Conservation (phyloP, 306 rosid genomes). For the Erythrophleum fordii region DNA sequence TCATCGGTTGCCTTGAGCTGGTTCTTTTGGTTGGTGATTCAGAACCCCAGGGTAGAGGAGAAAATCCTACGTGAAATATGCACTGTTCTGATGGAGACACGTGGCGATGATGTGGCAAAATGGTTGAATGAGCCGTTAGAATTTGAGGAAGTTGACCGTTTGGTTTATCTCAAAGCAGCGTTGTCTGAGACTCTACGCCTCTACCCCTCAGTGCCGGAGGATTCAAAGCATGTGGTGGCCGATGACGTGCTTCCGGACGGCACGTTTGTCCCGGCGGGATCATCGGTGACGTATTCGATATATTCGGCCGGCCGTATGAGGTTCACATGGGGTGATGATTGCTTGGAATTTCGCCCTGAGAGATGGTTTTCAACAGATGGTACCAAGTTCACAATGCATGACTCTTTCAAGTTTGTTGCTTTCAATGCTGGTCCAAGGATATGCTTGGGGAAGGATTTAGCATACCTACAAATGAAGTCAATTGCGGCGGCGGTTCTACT, state of each 20-base stretch:
- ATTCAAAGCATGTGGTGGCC: slow-evolving; percentile 6
- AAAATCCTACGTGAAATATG: slow-evolving; percentile 9
- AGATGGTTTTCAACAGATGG: neutral
- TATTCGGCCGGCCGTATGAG: slow-evolving; percentile 1
- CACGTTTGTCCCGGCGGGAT: neutral
- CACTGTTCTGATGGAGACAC: slow-evolving; percentile 11
- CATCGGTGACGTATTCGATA: neutral
- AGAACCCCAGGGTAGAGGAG: slow-evolving; percentile 18
- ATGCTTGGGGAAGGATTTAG: slow-evolving; percentile 18
- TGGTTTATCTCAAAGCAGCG: neutral
- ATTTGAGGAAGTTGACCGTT: neutral
- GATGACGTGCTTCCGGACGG: neutral
- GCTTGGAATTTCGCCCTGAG: slow-evolving; percentile 10
- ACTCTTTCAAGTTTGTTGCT: slow-evolving; percentile 16
- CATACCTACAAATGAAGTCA: slow-evolving; percentile 21
- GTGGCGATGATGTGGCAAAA: neutral
- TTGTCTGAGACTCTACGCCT: neutral
- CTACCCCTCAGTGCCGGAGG: slow-evolving; percentile 15
- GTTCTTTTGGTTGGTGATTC: slow-evolving; percentile 25
- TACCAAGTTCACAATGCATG: neutral
- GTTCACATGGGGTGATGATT: slow-evolving; percentile 19
- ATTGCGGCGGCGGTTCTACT: neutral
- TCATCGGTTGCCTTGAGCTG: slow-evolving; percentile 20
- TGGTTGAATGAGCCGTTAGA: slow-evolving; percentile 8
- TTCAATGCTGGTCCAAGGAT: slow-evolving; percentile 20